Evolutionary conservation across 2,329 filamentous ascomycete genomes (phyloP), one percentile per base, ranked within the genome.

Genomic region (Thelonectria discophora): DNA sequence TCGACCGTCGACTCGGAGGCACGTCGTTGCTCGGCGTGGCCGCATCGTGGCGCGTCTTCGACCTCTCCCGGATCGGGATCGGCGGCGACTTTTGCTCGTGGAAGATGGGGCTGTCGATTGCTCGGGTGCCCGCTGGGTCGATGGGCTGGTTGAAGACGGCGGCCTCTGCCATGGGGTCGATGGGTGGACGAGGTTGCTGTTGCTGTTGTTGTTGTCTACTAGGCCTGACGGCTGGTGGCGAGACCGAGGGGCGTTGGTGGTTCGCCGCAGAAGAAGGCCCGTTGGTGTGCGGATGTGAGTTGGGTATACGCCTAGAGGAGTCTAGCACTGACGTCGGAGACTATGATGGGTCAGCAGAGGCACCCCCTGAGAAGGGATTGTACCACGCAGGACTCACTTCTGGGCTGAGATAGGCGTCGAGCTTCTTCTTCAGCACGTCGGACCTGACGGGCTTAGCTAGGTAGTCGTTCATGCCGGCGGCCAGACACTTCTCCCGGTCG

Each of bases 401-500:
- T 43, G 73, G 74, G 40, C 75, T 79, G 24, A 85, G 79, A 67
- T 88, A 88, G 2, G 81, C 80, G 45, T 87, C 84, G 61, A 98
- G 80, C 80, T 97, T 94, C 72, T 88, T 88, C 78, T 92, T 95
- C 55, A 98, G 81, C 42, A 96, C 89, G 48, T 94, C 91, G 4
- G 91, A 92, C 63, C 93, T 86, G n/a, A 98, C 94, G 1, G 94
- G 94, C 75, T 98, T 98, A 15, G 94, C 93, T 1, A 97, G 86
- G 72, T 97, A 98, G 72, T 97, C 95, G 76, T 97, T 97, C 94
- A 98, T 98, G 46, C 94, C 94, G 1, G 93, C 92, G 51, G 93
- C 92, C n/a, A 97, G 81, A 69, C 94, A 97, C 78, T 97, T 97
- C 75, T 98, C 94, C 49, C 94, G 85, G 74, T 98, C 94, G 17